These are phyloP conservation scores for Nakaseomyces nivariensis DNA, from an alignment of 1,139 yeast species.

Conservation along the genomic window DNA sequence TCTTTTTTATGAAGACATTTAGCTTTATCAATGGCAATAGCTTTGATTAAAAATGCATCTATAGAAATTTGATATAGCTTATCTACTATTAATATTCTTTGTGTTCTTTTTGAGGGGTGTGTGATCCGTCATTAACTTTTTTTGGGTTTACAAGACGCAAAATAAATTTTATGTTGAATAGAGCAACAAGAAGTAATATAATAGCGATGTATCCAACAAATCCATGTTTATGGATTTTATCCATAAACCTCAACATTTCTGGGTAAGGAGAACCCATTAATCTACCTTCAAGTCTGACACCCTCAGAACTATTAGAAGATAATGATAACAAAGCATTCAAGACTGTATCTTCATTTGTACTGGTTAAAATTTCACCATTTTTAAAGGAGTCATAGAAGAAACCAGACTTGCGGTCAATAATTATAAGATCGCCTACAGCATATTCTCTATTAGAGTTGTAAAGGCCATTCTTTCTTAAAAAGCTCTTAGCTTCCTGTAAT, in stretches of 20 bases:
- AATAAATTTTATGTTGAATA: neutral
- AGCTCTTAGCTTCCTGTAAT: neutral
- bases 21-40: no score
- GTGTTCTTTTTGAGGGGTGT: neutral
- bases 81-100: neutral
- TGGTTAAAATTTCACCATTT: conserved; percentile 24
- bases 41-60: no score
- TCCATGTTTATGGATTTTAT: conserved; percentile 38
- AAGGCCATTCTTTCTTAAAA: conserved; percentile 33
- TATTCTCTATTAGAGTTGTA: conserved; percentile 32
- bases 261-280: conserved; percentile 41
- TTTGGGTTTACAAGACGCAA: neutral
- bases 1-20: neutral
- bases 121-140: neutral
- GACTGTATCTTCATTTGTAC: neutral
- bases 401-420: conserved; percentile 29
- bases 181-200: conserved; percentile 1
- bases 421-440: conserved; percentile 36
- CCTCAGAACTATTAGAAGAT: conserved; percentile 5
- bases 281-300: conserved; percentile 6
- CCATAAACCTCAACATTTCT: conserved; percentile 34
- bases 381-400: conserved; percentile 28
- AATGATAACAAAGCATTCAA: conserved; percentile 6
- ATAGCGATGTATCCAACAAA: conserved; percentile 32
- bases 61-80: no score